Base-by-base conservation (phyloP, 805 yeast species). In the Suhomyces faveliae region DNA sequence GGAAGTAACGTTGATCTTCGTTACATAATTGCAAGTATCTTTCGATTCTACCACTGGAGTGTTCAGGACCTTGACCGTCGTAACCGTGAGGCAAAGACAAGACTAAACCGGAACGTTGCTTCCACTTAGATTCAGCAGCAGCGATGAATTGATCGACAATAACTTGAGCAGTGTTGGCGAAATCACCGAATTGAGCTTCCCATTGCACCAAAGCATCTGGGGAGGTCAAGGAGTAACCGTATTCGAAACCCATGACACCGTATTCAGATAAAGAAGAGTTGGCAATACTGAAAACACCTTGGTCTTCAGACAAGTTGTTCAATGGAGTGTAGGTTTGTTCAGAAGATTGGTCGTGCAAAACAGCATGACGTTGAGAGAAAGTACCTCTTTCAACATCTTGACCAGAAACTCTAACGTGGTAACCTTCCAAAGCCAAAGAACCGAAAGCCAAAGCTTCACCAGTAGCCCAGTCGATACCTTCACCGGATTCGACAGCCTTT, bases 381-480 rank as follows among this genome's bases (percentile, higher is more conserved):
- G 99, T 94, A 79, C 99, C 99, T 83, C 99, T 90, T 81, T 94
- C 99, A 57, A 94, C 98, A 81, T 94, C 99, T 79, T 94, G 98
- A 69, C 99, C 99, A 41, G 97, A 88, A 44, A 94, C 87, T 79
- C 99, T 88, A 51, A 94, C 95, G 62, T 92, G 96, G 75, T 85
- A 87, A 55, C 99, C 99, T 74, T 94, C 99, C 63, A 84, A 68
- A 46, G 85, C 85, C 58, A 94, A 78, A 44, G 97, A 83, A 64
- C 98, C 99, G 62, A 85, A 92, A 15, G 99, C 99, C 60, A 94
- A 83, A 42, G 98, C 98, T 77, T 94, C 99, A 81, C 96, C 99
- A 50, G 99, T 94, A 42, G 99, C 86, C 99, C 98, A 94, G 72
- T 94, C 99, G 56, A 94, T 89, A 64, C 92, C 95, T 71, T 87